Conservation (phyloP, 148 eudicot genomes). For the Persicaria maculosa region DNA sequence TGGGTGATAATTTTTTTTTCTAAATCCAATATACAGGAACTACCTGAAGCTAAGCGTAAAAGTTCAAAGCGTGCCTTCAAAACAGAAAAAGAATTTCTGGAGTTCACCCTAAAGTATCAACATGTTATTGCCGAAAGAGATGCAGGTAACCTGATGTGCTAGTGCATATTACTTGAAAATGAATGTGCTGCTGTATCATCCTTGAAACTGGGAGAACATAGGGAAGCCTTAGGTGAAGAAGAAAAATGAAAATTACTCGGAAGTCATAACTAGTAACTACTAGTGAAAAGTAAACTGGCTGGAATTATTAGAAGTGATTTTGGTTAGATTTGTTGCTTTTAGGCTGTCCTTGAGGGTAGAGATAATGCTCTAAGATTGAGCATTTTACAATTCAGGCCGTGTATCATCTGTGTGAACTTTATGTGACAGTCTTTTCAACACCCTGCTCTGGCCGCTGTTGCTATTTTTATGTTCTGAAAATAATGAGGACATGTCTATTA, state of each 20-base stretch:
- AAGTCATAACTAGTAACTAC: too few relatives aligned
- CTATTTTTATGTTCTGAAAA: too few relatives aligned
- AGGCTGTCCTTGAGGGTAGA: too few relatives aligned
- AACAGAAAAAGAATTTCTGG: constrained; percentile 88
- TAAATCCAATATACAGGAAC: constrained; percentile 39
- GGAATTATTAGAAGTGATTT: neutral
- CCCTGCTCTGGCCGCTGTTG: too few relatives aligned
- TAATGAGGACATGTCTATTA: too few relatives aligned
- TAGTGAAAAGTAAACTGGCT: neutral
- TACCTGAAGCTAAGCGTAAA: constrained; percentile 71
- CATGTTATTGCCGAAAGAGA: constrained; percentile 84
- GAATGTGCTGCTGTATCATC: too few relatives aligned
- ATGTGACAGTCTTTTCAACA: too few relatives aligned
- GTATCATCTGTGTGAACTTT: too few relatives aligned
- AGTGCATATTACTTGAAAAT: too few relatives aligned
- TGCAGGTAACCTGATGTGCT: constrained; percentile 42
- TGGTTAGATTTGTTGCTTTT: too few relatives aligned
- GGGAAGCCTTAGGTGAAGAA: neutral
- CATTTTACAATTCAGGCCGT: too few relatives aligned
- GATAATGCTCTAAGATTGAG: too few relatives aligned
- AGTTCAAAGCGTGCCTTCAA: constrained; percentile 63
- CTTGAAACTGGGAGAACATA: neutral
- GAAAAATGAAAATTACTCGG: neutral
- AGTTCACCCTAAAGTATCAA: constrained; percentile 85
- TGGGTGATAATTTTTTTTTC: neutral